Percentiles rank a stretch among this genome's conserved stretches.
phyloP scores from a whole-genome alignment of 306 rosid genomes.

The Mimosa pudica region DNA sequence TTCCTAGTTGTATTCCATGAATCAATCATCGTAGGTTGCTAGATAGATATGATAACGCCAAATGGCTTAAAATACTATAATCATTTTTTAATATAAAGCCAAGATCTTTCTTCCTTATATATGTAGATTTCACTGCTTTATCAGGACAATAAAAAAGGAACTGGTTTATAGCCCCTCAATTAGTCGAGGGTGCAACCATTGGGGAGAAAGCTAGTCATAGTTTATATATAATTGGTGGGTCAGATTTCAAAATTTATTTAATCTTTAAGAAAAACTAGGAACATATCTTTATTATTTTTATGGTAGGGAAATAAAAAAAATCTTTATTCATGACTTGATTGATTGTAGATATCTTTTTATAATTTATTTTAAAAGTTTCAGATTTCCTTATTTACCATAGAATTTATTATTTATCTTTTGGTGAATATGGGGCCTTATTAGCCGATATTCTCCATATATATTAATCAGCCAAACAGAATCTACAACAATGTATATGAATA shows the following conservation, averaged over 20 bases:
- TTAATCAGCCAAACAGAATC: no score
- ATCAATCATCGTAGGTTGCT: slow-evolving; percentile 45
- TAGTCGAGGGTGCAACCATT: slow-evolving; percentile 17
- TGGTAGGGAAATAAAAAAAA: not conserved
- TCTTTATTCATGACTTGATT: not conserved
- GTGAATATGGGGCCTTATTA: no score
- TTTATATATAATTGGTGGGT: slow-evolving; percentile 11
- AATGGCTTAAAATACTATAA: slow-evolving; percentile 43
- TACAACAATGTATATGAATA: no score
- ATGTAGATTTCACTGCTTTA: slow-evolving; percentile 32
- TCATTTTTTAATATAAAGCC: slow-evolving; percentile 26
- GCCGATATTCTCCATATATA: no score
- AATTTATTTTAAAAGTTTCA: not conserved
- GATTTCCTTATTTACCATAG: not conserved
- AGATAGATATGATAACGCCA: slow-evolving; percentile 45
- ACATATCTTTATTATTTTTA: not conserved
- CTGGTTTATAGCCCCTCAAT: slow-evolving; percentile 29
- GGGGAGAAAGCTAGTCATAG: slow-evolving; percentile 3
- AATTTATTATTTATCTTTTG: no score
- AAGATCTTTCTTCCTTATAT: slow-evolving; percentile 33
- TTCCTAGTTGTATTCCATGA: slow-evolving; percentile 49
- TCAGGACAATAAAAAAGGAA: slow-evolving; percentile 27
- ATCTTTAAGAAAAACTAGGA: not conserved
- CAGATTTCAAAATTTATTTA: not conserved
- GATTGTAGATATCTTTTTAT: not conserved